These are phyloP conservation scores for Clavispora asparagi DNA, from an alignment of 805 yeast species.

Conservation along the genomic window DNA sequence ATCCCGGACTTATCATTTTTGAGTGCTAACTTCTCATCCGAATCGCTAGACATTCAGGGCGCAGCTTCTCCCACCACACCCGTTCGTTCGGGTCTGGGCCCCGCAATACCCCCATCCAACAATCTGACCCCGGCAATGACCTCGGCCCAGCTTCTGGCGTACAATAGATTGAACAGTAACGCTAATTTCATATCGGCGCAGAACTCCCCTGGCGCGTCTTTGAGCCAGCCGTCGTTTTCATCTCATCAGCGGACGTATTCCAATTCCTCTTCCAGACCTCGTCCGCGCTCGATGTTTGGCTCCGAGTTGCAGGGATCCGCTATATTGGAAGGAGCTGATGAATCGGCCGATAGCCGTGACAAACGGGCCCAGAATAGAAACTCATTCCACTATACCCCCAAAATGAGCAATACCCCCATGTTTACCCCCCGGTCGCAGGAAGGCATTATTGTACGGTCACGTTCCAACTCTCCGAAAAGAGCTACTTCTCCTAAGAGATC, in stretches of 20 bases:
- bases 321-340: constrained; percentile 22
- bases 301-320: constrained; percentile 23
- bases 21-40: constrained; percentile 38
- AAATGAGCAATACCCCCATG: constrained; percentile 9
- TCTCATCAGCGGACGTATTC: constrained; percentile 11
- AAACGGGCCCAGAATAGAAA: constrained; percentile 13
- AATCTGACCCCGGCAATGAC: neutral
- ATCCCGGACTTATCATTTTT: constrained; percentile 24
- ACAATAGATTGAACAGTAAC: constrained; percentile 7
- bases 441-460: constrained; percentile 19
- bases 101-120: neutral
- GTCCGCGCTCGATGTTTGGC: constrained; percentile 34
- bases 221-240: constrained; percentile 11
- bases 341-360: constrained; percentile 6
- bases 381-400: constrained; percentile 15
- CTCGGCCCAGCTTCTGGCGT: neutral
- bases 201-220: constrained; percentile 10
- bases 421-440: constrained; percentile 21
- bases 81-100: neutral
- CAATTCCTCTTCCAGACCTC: constrained; percentile 11
- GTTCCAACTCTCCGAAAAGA: constrained; percentile 23
- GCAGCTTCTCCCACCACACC: constrained; percentile 5
- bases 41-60: constrained; percentile 19
- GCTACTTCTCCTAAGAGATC: constrained; percentile 27
- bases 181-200: constrained; percentile 7